A percentile compares a stretch with the other conserved stretches of the same genome.
Evolutionary conservation across 768 basidiomycete species (phyloP).

Genomic region (Clavulina sp.): DNA sequence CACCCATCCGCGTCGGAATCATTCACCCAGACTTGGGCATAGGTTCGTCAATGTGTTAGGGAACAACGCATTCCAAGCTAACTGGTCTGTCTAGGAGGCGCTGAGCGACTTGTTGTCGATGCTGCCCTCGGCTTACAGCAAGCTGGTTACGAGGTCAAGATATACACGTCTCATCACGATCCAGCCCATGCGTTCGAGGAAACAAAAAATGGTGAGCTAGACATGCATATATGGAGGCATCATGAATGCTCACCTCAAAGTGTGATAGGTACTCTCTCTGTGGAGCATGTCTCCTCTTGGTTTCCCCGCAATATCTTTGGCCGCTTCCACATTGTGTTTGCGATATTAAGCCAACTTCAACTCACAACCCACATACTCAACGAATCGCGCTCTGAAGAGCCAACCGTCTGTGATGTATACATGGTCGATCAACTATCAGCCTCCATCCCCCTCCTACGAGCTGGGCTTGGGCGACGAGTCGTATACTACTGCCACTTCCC

Average conservation of each 20-base stretch:
- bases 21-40: slow-evolving; percentile 92
- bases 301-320: slow-evolving; percentile 68
- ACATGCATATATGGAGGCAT: too few species aligned
- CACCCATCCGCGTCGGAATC: slow-evolving; percentile 41
- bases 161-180: slow-evolving; percentile 91
- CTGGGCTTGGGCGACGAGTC: slow-evolving; percentile 51
- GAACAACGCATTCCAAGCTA: background rate
- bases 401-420: slow-evolving; percentile 54
- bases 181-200: slow-evolving; percentile 81
- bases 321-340: slow-evolving; percentile 75
- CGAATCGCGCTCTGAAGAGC: slow-evolving; percentile 6
- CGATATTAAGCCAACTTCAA: slow-evolving; percentile 77
- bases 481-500: slow-evolving; percentile 99
- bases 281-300: slow-evolving; percentile 53
- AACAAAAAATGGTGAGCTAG: slow-evolving; percentile 60
- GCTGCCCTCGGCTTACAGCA: slow-evolving; percentile 78
- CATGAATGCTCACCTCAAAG: background rate
- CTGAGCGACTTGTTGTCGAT: slow-evolving; percentile 88
- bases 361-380: slow-evolving; percentile 48
- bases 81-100: slow-evolving; percentile 51
- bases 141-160: slow-evolving; percentile 66
- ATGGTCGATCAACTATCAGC: slow-evolving; percentile 93
- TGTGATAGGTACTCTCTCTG: slow-evolving; percentile 51
- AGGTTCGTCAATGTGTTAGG: slow-evolving; percentile 28
- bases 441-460: slow-evolving; percentile 66